Percentiles rank a stretch among this genome's conserved stretches.
Evolutionary conservation across 495 filamentous ascomycete species (phyloP).

Genomic region (Daldinia caldariorum): DNA sequence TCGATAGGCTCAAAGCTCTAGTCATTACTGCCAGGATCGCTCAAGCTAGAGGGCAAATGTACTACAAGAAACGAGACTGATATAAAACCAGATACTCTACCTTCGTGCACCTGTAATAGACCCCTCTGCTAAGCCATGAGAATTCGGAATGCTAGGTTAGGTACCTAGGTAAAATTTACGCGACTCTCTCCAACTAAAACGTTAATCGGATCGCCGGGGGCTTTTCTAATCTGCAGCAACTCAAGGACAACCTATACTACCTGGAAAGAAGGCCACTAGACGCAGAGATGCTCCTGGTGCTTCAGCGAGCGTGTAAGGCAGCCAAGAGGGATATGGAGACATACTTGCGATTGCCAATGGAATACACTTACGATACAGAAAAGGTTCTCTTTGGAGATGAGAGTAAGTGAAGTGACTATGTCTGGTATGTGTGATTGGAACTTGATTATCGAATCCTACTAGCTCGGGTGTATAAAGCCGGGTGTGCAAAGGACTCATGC

Average conservation of each 20-base stretch:
- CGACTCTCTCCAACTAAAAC: background rate
- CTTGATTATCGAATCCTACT: no score
- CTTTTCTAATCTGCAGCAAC: slow-evolving; percentile 72
- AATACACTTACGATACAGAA: slow-evolving; percentile 70
- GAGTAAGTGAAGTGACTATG: background rate
- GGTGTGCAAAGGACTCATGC: no score
- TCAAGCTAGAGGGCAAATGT: slow-evolving; percentile 6
- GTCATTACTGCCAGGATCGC: slow-evolving; percentile 47
- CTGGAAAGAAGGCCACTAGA: slow-evolving; percentile 80
- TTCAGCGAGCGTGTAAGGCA: slow-evolving; percentile 72
- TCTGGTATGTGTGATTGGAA: background rate
- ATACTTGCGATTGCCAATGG: slow-evolving; percentile 75
- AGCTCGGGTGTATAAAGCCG: no score
- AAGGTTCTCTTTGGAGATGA: slow-evolving; percentile 60
- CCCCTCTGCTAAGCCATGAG: background rate
- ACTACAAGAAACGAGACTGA: slow-evolving; percentile 8
- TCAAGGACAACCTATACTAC: slow-evolving; percentile 73
- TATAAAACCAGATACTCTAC: slow-evolving; percentile 69
- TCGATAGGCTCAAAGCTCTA: slow-evolving; percentile 76
- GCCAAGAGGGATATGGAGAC: slow-evolving; percentile 68
- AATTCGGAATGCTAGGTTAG: background rate
- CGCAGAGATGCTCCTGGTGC: slow-evolving; percentile 70
- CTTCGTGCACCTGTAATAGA: slow-evolving; percentile 69
- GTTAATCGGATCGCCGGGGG: slow-evolving; percentile 70
- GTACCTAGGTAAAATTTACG: background rate